Evolutionary conservation across 768 basidiomycete genomes (phyloP), one percentile per base, ranked within the genome.

Genomic region (Chlorophyllum brunneum): DNA sequence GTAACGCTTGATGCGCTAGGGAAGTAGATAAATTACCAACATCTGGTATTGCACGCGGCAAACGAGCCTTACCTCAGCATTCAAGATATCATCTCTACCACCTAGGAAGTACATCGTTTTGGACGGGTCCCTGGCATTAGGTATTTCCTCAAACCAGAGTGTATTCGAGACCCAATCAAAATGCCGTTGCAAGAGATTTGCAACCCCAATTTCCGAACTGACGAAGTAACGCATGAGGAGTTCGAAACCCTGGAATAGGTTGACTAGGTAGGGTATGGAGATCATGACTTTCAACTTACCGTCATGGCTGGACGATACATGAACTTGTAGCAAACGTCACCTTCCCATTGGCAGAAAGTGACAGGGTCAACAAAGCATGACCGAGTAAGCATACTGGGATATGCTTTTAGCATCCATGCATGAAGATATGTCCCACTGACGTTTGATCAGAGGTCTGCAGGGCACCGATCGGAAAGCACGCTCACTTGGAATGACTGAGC

Each of bases 281-380:
- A 36, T 39, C 6, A 27, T 22, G 30, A 38, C 37, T 34, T 24
- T 47, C 23, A 40, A 69, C 80, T 56, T 67, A 86, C 88, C 26
- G 80, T 86, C 41, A 67, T 73, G 44, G 85, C 84, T 24, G 72
- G 75, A 5, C 81, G 76, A 65, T 95, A 95, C 47, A 94, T 72
- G 68, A 95, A 95, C 63, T 92, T 93, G 70, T 88, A 89, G 65
- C 93, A 95, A 23, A 95, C 82, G 67, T 93, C 92, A 54, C 92
- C 93, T 78, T 97, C 94, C 93, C 93, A 98, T 5, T 87, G 82
- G 66, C 92, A 94, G 67, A 94, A 92, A 0, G 86, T 81, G 24
- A 89, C 86, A 7, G 95, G 92, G 62, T 98, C 95, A 27, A 94
- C 86, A 61, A 97, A 93, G 63, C 90, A 92, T 7, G 86, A 93